These are phyloP conservation scores for Penicillium samsonianum DNA, from an alignment of 495 filamentous ascomycete genomes.

Conservation along the genomic window DNA sequence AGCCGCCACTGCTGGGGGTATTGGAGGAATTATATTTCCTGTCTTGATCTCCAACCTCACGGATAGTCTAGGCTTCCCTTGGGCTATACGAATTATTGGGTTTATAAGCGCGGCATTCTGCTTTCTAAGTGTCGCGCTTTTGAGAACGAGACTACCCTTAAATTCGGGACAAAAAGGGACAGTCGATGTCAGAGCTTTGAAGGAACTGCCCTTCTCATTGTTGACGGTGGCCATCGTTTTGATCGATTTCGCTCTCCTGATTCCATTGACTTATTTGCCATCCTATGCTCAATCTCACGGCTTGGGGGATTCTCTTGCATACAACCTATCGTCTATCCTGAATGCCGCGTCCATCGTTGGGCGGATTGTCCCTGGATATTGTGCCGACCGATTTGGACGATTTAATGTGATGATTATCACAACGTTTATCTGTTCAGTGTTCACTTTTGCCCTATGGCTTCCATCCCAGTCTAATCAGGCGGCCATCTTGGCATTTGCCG, in stretches of 20 bases:
- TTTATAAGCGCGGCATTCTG: constrained; percentile 20
- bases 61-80: constrained; percentile 33
- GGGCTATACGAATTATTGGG: constrained; percentile 33
- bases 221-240: too few species aligned
- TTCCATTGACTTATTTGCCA: constrained; percentile 31
- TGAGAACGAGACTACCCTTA: too few species aligned
- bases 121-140: too few species aligned
- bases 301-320: constrained; percentile 28
- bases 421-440: constrained; percentile 18
- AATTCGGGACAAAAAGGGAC: background rate
- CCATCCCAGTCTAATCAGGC: constrained; percentile 24
- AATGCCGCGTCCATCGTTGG: constrained; percentile 44
- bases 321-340: constrained; percentile 34
- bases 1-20: constrained; percentile 16
- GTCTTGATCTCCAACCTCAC: constrained; percentile 27
- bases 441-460: constrained; percentile 31
- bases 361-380: constrained; percentile 34
- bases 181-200: too few species aligned
- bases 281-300: constrained; percentile 28
- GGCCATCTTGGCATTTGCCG: constrained; percentile 26
- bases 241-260: background rate
- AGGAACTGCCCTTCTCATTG: too few species aligned
- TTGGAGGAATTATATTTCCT: constrained; percentile 54
- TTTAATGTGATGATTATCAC: constrained; percentile 37
- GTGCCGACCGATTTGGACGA: constrained; percentile 32